Evolutionary conservation across 1,284 basidiomycete species (phyloP).

Genomic region (Cryptococcus maquisensis): DNA sequence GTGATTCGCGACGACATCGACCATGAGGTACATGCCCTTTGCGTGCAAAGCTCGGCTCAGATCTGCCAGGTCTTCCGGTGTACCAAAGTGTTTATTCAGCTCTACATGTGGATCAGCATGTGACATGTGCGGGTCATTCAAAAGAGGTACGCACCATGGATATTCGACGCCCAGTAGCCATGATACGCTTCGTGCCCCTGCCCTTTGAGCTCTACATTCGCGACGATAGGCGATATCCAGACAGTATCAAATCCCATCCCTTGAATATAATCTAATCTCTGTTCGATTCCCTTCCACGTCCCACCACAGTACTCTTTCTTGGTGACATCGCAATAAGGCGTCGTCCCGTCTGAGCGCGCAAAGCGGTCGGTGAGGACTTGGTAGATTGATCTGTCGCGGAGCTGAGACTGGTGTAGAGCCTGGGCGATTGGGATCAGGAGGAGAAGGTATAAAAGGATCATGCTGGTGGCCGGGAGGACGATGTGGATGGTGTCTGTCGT

Average conservation of each 20-base stretch:
- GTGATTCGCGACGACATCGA: constrained; percentile 53
- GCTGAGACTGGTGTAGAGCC: constrained; percentile 12
- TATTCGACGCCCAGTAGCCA: constrained; percentile 49
- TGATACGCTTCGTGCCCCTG: constrained; percentile 47
- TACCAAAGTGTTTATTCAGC: constrained; percentile 51
- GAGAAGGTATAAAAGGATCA: constrained; percentile 3
- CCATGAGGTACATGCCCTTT: constrained; percentile 54
- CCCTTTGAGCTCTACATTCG: constrained; percentile 40
- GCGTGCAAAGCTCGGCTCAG: constrained; percentile 49
- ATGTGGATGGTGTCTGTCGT: background rate
- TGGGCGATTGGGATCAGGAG: constrained; percentile 19
- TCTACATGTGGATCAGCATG: constrained; percentile 30
- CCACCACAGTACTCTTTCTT: constrained; percentile 44
- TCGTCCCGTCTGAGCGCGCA: constrained; percentile 28
- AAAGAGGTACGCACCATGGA: constrained; percentile 23
- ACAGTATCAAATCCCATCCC: constrained; percentile 51
- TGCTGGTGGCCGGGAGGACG: constrained; percentile 1
- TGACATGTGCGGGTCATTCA: too few relatives aligned
- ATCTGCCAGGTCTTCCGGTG: constrained; percentile 47
- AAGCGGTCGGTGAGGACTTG: constrained; percentile 49
- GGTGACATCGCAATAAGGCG: constrained; percentile 28
- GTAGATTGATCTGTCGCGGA: constrained; percentile 44
- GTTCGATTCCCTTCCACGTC: constrained; percentile 45
- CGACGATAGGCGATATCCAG: constrained; percentile 51
- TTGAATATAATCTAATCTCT: constrained; percentile 44